Evolutionary conservation across 2,329 filamentous ascomycete species (phyloP).

Genomic region (Xylariaceae sp.): DNA sequence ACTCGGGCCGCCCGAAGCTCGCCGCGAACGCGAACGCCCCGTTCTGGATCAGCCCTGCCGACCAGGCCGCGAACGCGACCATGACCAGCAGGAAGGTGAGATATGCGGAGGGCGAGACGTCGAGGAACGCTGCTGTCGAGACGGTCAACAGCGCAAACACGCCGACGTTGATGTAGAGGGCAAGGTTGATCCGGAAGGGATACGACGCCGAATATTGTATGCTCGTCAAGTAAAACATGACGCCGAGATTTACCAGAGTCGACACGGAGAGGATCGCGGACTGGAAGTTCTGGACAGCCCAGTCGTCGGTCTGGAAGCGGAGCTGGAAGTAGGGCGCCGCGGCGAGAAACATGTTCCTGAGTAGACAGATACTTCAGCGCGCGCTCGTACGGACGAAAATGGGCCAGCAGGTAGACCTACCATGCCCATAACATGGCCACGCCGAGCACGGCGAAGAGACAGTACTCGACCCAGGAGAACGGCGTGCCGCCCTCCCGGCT

Average conservation of each 20-base stretch:
- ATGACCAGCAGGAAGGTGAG: conserved; percentile 75
- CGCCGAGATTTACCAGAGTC: conserved; percentile 71
- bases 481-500: conserved; percentile 32
- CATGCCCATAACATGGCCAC: conserved; percentile 97
- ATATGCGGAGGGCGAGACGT: conserved; percentile 57
- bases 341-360: conserved; percentile 96
- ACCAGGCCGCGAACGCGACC: conserved; percentile 71
- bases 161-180: conserved; percentile 68
- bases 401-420: conserved; percentile 41
- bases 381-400: neutral
- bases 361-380: conserved; percentile 7
- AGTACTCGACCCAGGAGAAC: conserved; percentile 84
- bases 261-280: conserved; percentile 82
- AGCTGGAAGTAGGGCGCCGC: conserved; percentile 87
- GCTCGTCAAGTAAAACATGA: conserved; percentile 70
- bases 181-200: conserved; percentile 72
- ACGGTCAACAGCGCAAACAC: conserved; percentile 72
- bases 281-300: conserved; percentile 77
- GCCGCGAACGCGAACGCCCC: conserved; percentile 88
- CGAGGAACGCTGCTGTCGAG: conserved; percentile 64
- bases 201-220: conserved; percentile 81
- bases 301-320: conserved; percentile 64
- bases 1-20: conserved; percentile 76
- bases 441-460: conserved; percentile 76
- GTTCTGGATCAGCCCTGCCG: conserved; percentile 83